Evolutionary conservation across 169 alveolate genomes (phyloP), one percentile per base, ranked within the genome.

Genomic region (Plasmodium adleri): DNA sequence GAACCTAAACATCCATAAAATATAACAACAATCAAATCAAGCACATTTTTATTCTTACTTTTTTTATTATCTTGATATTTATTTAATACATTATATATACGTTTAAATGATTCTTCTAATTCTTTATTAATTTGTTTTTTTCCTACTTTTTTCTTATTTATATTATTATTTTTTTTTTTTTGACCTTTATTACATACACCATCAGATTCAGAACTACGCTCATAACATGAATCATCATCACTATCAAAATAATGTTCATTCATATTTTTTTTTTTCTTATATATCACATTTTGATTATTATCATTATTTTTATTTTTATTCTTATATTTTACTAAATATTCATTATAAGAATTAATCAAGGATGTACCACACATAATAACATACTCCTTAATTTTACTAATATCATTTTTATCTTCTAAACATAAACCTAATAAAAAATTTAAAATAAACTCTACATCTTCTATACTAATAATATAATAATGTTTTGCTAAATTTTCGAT

Each of bases 381-480:
- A 49, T 60, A 86, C 26, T 70, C 92, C n/a, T 86, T 86, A 43
- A 72, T 72, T 49, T 86, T 86, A 32, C 68, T 49, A 59, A 86
- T 50, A 43, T 86, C 88, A 12, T 28, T 20, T 58, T 86, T 86
- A 47, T 86, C 88, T 72, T 86, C 92, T 32, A 86, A 63, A 59
- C 92, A 86, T 24, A 86, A 70, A 26, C 92, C 92, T 72, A 86
- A 26, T 17, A 86, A 64, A 86, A 86, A 86, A 47, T 86, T 86
- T 72, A 86, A 62, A 70, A 72, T 32, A 58, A 86, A 72, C 49
- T 70, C 87, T 3, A 86, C 87, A 86, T 86, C 76, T 45, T 86
- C 92, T 7, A 86, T 72, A 20, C 13, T 15, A n/a, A 32, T 72
- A 60, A 86, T 66, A 72, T 28, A 62, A 54, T 86, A 52, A 0